Evolutionary conservation across 192 early-diverging fungal genomes (phyloP), one percentile per base, ranked within the genome.

Genomic region (Dissophora ornata): DNA sequence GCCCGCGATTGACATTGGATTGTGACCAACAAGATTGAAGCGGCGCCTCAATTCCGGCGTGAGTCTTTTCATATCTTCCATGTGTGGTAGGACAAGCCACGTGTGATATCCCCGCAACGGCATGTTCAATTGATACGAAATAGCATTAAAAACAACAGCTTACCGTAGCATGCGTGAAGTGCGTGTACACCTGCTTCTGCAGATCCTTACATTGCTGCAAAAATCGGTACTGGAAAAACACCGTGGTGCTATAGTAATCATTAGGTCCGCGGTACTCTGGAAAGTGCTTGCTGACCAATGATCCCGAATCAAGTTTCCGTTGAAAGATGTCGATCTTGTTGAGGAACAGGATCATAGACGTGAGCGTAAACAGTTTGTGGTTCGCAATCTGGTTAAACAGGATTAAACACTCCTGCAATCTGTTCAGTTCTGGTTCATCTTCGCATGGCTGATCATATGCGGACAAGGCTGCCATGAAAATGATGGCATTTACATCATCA

Each of bases 251-350:
- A 54, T 68, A 69, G 36, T 80, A 84, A 33, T 84, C 81, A 34
- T 84, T 84, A 4, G 67, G 65, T 26, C 88, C 88, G 38, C 80
- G 56, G 52, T 88, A 89, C 53, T 89, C 75, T 0, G 86, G 81
- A 41, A 90, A 86, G 45, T 85, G 83, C 21, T 85, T 71, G 52
- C 79, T 80, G 32, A 90, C 81, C 41, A 79, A 22, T 13, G 64
- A 62, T 28, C 73, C 63, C 18, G 62, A 59, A 9, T 66, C 61
- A 11, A 90, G 66, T 55, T 90, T 90, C 32, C 81, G 69, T 42
- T 84, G 81, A 50, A 90, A 81, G 38, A 90, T 79, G 60, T 90
- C 88, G 34, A 90, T 90, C 67, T 90, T 90, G 67, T 90, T 90
- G 54, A 90, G 57, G 67, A 90, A 90, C 30, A 90, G 48, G 26